A percentile compares a stretch with the other conserved stretches of the same genome.
These are phyloP conservation scores for Pogostemon cablin DNA, from an alignment of 257 asterid genomes.

Conservation along the genomic window DNA sequence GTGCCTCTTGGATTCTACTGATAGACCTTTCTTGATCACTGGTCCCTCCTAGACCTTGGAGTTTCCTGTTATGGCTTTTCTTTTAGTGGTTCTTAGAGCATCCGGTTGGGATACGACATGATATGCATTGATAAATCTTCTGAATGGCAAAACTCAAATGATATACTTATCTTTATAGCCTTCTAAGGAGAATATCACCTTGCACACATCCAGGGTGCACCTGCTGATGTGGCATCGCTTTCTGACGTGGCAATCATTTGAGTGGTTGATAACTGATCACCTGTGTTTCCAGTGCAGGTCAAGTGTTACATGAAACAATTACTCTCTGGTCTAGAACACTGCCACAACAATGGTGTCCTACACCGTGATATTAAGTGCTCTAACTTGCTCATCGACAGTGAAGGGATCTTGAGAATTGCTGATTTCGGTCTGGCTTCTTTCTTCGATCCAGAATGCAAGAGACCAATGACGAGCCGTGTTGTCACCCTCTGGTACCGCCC, in stretches of 20 bases:
- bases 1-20: constrained; percentile 53
- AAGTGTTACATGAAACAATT: constrained; percentile 86
- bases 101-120: constrained; percentile 22
- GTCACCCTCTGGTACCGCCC: constrained; percentile 97
- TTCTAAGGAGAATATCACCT: background rate
- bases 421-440: constrained; percentile 90
- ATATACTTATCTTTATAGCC: constrained; percentile 6
- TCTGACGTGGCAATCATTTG: background rate
- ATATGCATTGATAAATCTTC: constrained; percentile 1
- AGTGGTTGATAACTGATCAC: constrained; percentile 24
- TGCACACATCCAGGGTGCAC: background rate
- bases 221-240: background rate
- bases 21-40: constrained; percentile 39
- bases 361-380: constrained; percentile 94
- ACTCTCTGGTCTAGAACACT: constrained; percentile 85
- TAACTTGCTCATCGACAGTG: constrained; percentile 74
- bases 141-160: constrained; percentile 15
- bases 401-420: constrained; percentile 79
- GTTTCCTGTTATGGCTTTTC: constrained; percentile 24
- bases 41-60: constrained; percentile 43
- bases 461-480: constrained; percentile 92
- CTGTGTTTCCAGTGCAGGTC: constrained; percentile 52
- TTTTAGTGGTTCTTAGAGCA: constrained; percentile 32
- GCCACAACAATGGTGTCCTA: constrained; percentile 79
- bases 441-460: constrained; percentile 55